phyloP scores from a whole-genome alignment of 805 yeast genomes.

The Pichia occidentalis region DNA sequence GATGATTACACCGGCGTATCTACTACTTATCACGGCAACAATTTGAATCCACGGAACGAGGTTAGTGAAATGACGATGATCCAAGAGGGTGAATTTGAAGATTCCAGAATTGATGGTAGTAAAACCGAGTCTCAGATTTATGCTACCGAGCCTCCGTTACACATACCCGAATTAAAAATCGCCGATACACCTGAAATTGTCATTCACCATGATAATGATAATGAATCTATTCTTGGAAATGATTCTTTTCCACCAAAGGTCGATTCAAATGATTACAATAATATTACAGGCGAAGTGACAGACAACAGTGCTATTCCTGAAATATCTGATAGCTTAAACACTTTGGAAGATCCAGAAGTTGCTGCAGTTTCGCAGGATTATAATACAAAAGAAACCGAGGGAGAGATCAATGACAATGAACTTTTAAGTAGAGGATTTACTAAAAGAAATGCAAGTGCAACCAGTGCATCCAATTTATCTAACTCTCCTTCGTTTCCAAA shows the following conservation, averaged over 20 bases:
- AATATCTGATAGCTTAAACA: no score
- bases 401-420: conserved; percentile 1
- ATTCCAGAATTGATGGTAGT: conserved; percentile 7
- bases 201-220: background rate
- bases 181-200: conserved; percentile 2
- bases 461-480: conserved; percentile 16
- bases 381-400: background rate
- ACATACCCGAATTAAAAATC: no score
- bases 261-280: background rate
- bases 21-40: background rate
- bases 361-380: background rate
- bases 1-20: background rate
- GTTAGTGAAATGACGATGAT: conserved; percentile 30
- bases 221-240: background rate
- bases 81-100: conserved; percentile 30
- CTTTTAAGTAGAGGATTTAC: conserved; percentile 15
- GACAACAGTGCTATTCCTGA: no score
- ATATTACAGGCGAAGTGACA: background rate
- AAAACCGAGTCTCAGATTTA: conserved; percentile 7
- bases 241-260: background rate
- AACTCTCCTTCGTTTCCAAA: background rate
- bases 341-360: background rate
- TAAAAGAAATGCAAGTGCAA: conserved; percentile 18
- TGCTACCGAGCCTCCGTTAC: no score
- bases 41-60: conserved; percentile 1